Base-by-base conservation (phyloP, 108 stramenopile genomes). In the Skeletonema costatum region DNA sequence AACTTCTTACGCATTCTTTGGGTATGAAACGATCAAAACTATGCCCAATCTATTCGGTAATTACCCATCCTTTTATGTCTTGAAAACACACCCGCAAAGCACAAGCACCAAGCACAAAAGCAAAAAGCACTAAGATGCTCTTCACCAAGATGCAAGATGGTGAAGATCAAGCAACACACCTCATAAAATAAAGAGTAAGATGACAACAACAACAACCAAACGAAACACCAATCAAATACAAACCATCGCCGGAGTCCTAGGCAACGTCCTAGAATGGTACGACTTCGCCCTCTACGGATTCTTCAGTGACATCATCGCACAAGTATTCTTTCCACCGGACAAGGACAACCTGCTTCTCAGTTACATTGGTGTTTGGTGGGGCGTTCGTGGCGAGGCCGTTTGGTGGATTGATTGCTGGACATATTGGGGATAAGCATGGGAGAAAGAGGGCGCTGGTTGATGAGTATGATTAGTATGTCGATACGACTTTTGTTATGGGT, bases 291-390 rank as follows among this genome's bases (percentile, higher is more conserved):
- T 86, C 70, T 86, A 83, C 39, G 86, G 86, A 0, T 83, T 73
- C 71, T 81, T 86, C 60, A 51, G 61, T 16, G 77, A 82, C 42
- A 64, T 82, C 12, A 77, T 86, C 13, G 67, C 74, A 0, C 29
- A 70, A 30, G 48, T 80, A 1, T 86, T 86, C 65, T 86, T 86
- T 65, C 76, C 84, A 2, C 82, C 85, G 3, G 44, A 4, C 61
- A 75, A 16, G 50, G 50, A 58, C 35, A 83, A 83, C 60, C 74
- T 87, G 11, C 42, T 67, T 17, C 65, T 39, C 38, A 78, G 90
- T 6, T 93, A 89, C 71, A 70, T 71, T n/a, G 84, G 84, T 93
- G 12, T 93, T 93, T 83, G 92, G 92, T 14, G 82, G 81, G 7
- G 90, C 88, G n/a, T 90, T 90, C 67, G 19, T 46, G 16, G 44